Conservation (phyloP, 768 basidiomycete species). For the Suillus occidentalis region DNA sequence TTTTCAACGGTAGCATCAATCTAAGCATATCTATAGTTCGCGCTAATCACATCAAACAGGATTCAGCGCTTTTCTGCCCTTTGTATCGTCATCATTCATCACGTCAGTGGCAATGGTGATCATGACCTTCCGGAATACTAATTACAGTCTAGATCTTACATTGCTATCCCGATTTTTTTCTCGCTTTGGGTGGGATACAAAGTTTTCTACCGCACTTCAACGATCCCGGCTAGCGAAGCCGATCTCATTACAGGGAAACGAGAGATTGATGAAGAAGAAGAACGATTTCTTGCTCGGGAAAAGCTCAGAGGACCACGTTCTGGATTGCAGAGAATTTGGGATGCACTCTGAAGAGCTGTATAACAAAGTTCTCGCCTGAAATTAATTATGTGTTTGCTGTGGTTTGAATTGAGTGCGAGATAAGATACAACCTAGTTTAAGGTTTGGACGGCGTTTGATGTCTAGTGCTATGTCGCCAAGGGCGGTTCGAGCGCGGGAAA, state of each 20-base stretch:
- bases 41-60: constrained; percentile 14
- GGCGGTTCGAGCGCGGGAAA: constrained; percentile 8
- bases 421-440: constrained; percentile 2
- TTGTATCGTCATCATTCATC: constrained; percentile 56
- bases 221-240: constrained; percentile 44
- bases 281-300: constrained; percentile 46
- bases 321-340: constrained; percentile 14
- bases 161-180: constrained; percentile 20
- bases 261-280: constrained; percentile 64
- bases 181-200: constrained; percentile 19
- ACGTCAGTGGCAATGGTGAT: constrained; percentile 42
- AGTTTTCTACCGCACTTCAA: constrained; percentile 22
- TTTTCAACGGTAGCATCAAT: constrained; percentile 50
- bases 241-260: constrained; percentile 61
- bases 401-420: neutral
- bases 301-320: constrained; percentile 37
- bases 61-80: constrained; percentile 32
- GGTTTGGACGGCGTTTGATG: constrained; percentile 1
- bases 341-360: constrained; percentile 2
- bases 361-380: neutral
- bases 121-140: constrained; percentile 7
- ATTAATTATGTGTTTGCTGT: neutral
- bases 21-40: constrained; percentile 12
- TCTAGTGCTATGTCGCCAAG: neutral
- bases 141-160: constrained; percentile 13